phyloP scores from a whole-genome alignment of 306 rosid genomes.

The Medicago ruthenica region DNA sequence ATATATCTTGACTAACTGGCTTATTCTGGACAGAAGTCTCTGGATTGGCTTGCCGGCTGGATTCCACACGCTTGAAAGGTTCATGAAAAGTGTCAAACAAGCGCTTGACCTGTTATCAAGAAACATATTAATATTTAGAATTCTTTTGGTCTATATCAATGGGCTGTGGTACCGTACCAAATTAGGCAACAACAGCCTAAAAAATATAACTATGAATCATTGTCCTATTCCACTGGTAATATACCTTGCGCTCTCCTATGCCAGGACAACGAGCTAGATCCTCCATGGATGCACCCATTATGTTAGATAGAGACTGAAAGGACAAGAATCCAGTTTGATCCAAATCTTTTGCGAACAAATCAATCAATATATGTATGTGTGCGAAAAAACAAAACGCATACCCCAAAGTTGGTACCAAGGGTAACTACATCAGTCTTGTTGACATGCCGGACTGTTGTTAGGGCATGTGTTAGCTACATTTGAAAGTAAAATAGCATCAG shows the following conservation, averaged over 20 bases:
- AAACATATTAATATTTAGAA: conserved; percentile 26
- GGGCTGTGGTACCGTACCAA: conserved; percentile 21
- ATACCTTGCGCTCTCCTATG: conserved; percentile 98
- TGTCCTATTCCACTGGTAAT: conserved; percentile 16
- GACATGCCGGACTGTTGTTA: conserved; percentile 80
- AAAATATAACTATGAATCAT: conserved; percentile 9
- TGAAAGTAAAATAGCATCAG: conserved; percentile 44
- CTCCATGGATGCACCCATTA: conserved; percentile 98
- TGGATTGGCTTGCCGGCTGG: conserved; percentile 57
- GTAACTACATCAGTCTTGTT: conserved; percentile 98
- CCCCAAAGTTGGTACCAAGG: conserved; percentile 95
- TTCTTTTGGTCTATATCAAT: conserved; percentile 13
- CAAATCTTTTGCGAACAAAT: conserved; percentile 24
- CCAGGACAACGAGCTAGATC: conserved; percentile 99
- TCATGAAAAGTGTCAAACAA: conserved; percentile 88
- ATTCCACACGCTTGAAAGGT: conserved; percentile 85
- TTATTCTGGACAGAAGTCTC: conserved; percentile 49
- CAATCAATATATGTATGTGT: background rate
- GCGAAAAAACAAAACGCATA: conserved; percentile 46
- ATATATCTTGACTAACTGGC: conserved; percentile 48
- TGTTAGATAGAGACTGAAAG: conserved; percentile 85
- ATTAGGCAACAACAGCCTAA: conserved; percentile 28
- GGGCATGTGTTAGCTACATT: conserved; percentile 73
- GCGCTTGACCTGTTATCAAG: conserved; percentile 74
- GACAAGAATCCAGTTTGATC: conserved; percentile 31